A percentile compares a stretch with the other conserved stretches of the same genome.
Conservation (phyloP, 164 flowering plant genomes). For the Vitis labrusca region DNA sequence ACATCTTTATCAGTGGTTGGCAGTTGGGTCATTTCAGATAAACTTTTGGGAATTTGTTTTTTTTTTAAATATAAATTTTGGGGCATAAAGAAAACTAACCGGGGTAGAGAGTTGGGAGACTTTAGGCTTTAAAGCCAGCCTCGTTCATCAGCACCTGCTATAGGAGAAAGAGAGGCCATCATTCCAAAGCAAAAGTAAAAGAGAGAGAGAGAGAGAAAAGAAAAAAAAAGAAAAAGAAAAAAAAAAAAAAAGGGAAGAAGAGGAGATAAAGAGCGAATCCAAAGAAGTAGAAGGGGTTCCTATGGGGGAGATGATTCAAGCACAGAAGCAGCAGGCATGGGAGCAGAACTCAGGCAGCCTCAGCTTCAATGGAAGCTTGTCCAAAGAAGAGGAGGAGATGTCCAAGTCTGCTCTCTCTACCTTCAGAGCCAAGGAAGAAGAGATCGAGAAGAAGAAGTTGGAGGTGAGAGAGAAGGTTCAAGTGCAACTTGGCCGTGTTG, state of each 20-base stretch:
- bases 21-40: slow-evolving; percentile 36
- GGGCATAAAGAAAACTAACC: slow-evolving; percentile 7
- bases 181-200: background rate
- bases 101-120: background rate
- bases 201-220: slow-evolving; percentile 5
- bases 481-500: slow-evolving; percentile 53
- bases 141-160: slow-evolving; percentile 16
- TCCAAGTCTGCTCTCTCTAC: slow-evolving; percentile 48
- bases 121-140: background rate
- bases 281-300: slow-evolving; percentile 16
- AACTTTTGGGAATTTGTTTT: background rate
- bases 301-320: slow-evolving; percentile 9
- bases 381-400: slow-evolving; percentile 53
- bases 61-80: background rate
- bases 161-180: slow-evolving; percentile 2
- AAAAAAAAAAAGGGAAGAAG: slow-evolving; percentile 1
- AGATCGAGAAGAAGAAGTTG: slow-evolving; percentile 57
- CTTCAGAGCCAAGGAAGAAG: slow-evolving; percentile 56
- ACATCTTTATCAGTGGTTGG: slow-evolving; percentile 26
- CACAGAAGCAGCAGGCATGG: slow-evolving; percentile 14
- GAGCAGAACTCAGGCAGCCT: slow-evolving; percentile 36
- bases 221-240: slow-evolving; percentile 13
- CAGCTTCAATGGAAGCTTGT: slow-evolving; percentile 46
- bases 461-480: slow-evolving; percentile 54
- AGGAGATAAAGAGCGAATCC: slow-evolving; percentile 12